Evolutionary conservation across 441 rosid genomes (phyloP).

Genomic region (Aquilaria agallochum): DNA sequence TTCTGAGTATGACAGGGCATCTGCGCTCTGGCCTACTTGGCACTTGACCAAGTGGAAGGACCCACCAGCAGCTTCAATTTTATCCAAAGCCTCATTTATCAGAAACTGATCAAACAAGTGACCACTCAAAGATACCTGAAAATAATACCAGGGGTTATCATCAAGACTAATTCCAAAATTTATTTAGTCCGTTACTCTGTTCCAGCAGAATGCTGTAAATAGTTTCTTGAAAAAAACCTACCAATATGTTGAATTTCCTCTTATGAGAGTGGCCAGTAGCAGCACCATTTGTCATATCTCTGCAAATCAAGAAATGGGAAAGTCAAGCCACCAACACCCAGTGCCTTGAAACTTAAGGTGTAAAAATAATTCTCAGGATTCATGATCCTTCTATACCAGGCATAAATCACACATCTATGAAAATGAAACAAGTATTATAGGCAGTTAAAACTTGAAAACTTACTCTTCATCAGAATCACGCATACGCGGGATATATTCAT

Average conservation of each 20-base stretch:
- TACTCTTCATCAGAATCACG: slow-evolving; percentile 79
- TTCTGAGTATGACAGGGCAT: slow-evolving; percentile 75
- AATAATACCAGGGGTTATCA: slow-evolving; percentile 9
- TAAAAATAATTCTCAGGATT: not conserved
- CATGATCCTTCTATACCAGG: not conserved
- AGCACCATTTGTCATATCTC: slow-evolving; percentile 40
- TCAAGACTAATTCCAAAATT: not conserved
- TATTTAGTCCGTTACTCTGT: slow-evolving; percentile 8
- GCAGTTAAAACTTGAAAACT: slow-evolving; percentile 25
- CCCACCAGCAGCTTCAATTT: slow-evolving; percentile 87
- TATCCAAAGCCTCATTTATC: slow-evolving; percentile 94
- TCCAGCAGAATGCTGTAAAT: slow-evolving; percentile 8
- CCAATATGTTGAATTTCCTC: slow-evolving; percentile 69
- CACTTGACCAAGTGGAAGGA: slow-evolving; percentile 87
- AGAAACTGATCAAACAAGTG: slow-evolving; percentile 89
- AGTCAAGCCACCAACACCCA: not conserved
- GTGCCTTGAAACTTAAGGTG: not conserved
- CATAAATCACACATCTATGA: not conserved
- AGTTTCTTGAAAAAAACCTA: slow-evolving; percentile 27
- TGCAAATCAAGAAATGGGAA: slow-evolving; percentile 29
- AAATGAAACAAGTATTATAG: not conserved
- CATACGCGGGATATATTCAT: slow-evolving; percentile 89
- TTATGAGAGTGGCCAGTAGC: slow-evolving; percentile 30
- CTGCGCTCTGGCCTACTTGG: slow-evolving; percentile 79
- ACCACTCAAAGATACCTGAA: slow-evolving; percentile 90